Evolutionary conservation across 164 flowering plant genomes (phyloP), one percentile per base, ranked within the genome.

Genomic region (Echeveria elegans): DNA sequence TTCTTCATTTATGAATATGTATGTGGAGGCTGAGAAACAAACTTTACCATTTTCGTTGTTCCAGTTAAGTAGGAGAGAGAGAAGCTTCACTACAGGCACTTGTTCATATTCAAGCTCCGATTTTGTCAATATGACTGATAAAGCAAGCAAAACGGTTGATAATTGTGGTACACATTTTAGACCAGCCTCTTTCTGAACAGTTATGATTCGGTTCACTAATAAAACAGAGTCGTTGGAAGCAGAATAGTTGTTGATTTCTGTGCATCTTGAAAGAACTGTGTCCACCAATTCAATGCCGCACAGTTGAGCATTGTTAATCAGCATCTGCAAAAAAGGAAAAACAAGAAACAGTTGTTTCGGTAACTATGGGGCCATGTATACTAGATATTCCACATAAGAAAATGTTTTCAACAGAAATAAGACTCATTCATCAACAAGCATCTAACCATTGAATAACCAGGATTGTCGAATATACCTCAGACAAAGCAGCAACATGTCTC

Each of bases 91-190:
- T 63, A 82, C 43, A 41, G 84, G 77, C 18, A 85, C 77, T 71
- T 92, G 93, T 69, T 89, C 96, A 64, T 90, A 91, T 70, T 92
- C 99, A 72, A 89, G 75, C 71, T 92, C 88, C 11, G 86, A 80
- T 61, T 72, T 79, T 40, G 74, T 32, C 63, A 95, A 87, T 56
- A 74, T 70, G 59, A 77, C 10, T 70, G 83, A 82, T 63, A 92
- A 78, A 64, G 86, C 85, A 30, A 73, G 69, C 37, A 75, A 66
- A 60, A 69, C 71, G 40, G 85, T 76, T 11, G 77, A 80, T 1
- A 83, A 63, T 59, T 81, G 79, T 45, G 82, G 82, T 28, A 78
- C 30, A 73, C 76, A 90, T 45, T 36, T 78, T 78, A 95, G 68
- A 30, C 82, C 81, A 65, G 83, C 83, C 70, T 88, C 88, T 66